These are phyloP conservation scores for Lanzia echinophila DNA, from an alignment of 2,329 filamentous ascomycete genomes.

Conservation along the genomic window DNA sequence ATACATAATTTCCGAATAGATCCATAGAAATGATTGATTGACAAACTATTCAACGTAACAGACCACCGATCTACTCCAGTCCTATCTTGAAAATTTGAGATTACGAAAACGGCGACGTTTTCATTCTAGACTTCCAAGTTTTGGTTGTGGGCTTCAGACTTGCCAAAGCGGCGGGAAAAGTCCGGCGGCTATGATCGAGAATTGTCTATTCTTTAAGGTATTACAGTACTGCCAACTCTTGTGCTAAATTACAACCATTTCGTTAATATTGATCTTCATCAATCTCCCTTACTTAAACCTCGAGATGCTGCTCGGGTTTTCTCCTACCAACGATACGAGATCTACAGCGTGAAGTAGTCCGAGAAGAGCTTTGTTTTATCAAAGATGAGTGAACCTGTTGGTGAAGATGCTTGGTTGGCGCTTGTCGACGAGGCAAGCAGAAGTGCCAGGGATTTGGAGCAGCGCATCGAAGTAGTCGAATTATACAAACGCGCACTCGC, in stretches of 20 bases:
- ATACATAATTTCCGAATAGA: background rate
- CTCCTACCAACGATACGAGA: constrained; percentile 9
- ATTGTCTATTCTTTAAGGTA: constrained; percentile 3
- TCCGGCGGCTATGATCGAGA: constrained; percentile 6
- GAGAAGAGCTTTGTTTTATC: constrained; percentile 6
- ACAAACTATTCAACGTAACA: background rate
- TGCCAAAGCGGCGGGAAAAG: constrained; percentile 5
- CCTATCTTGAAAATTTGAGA: background rate
- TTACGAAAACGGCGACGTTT: background rate
- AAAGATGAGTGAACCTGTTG: constrained; percentile 47
- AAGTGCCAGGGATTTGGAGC: constrained; percentile 55
- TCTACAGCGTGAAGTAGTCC: constrained; percentile 9
- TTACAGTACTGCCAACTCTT: background rate
- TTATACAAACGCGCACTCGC: constrained; percentile 62
- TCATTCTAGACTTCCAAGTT: background rate
- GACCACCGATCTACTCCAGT: background rate
- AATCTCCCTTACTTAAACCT: background rate
- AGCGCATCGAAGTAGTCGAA: constrained; percentile 64
- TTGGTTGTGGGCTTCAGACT: background rate
- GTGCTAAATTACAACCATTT: background rate
- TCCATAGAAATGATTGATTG: too few relatives aligned
- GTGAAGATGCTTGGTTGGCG: constrained; percentile 71
- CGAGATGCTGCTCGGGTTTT: constrained; percentile 11
- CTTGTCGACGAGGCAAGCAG: constrained; percentile 67
- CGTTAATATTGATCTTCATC: background rate